Percentiles rank a stretch among this genome's conserved stretches.
Evolutionary conservation across 352 stramenopile genomes (phyloP).

Genomic region (Aphanomyces stellatus): DNA sequence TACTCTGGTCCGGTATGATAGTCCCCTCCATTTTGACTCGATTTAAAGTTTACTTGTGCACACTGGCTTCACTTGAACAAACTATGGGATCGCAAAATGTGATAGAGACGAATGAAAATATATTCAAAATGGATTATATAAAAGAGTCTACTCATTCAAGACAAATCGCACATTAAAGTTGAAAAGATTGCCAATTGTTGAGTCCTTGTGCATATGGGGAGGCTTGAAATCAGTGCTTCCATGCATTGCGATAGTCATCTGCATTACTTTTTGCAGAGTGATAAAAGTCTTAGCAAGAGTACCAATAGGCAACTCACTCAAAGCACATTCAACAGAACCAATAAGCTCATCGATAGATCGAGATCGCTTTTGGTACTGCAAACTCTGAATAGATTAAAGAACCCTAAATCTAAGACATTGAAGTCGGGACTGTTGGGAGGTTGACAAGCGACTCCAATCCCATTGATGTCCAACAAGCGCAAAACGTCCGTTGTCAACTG

Average conservation of each 20-base stretch:
- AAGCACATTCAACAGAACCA: neutral
- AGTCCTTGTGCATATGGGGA: neutral
- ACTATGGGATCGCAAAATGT: neutral
- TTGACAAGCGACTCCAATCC: slow-evolving; percentile 6
- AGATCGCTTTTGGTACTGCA: neutral
- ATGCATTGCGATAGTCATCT: neutral
- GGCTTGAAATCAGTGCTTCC: slow-evolving; percentile 17
- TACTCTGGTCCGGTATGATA: neutral
- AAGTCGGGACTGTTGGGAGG: slow-evolving; percentile 25
- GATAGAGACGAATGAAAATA: neutral
- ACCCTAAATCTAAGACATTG: slow-evolving; percentile 27
- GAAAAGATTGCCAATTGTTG: neutral
- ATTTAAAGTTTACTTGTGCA: neutral
- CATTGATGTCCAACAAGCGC: neutral
- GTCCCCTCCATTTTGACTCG: neutral
- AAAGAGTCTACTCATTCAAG: neutral
- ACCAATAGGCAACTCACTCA: slow-evolving; percentile 1
- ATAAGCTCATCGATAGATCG: neutral
- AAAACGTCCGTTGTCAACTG: neutral
- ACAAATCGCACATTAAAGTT: neutral
- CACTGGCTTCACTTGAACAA: neutral
- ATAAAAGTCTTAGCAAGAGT: slow-evolving; percentile 5
- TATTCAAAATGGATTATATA: neutral
- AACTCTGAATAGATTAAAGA: slow-evolving; percentile 16
- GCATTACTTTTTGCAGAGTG: slow-evolving; percentile 16